Base-by-base conservation (phyloP, 2,329 filamentous ascomycete species). In the Microsporum audouinii region DNA sequence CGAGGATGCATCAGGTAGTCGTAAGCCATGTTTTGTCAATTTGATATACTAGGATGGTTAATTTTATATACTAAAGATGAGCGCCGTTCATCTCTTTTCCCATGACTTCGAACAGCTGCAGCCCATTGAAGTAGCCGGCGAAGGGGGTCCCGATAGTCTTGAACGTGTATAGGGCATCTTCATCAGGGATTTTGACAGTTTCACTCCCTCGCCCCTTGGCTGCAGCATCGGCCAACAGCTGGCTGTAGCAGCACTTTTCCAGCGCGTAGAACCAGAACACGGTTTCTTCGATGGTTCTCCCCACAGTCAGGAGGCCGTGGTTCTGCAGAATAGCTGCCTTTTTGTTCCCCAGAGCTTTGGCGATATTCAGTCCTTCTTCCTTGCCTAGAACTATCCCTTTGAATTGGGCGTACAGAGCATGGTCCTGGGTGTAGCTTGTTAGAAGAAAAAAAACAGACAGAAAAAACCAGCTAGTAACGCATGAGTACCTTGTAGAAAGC, bases 51-150 rank as follows among this genome's bases (percentile, higher is more conserved):
- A n/a, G 14, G n/a, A 43, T 31, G 10, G 10, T 51, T 14, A 31
- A 49, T 12, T 31, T 12, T 49, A 49, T 6, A 66, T 71, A 79
- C 63, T 78, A 68, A 65, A 84, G 67, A 69, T 84, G 84, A 8
- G 80, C 80, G 1, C 80, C 81, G 27, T 75, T 75, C 2, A 79
- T 82, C 73, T 86, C 82, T 69, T 80, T 80, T 67, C 85, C 80
- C 64, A 87, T 82, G 45, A 88, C 73, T 75, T 89, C 86, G 74
- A 90, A 90, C 64, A 86, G 66, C 14, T 87, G 87, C 75, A 85
- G 85, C 4, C 84, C 87, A 66, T 80, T 84, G 69, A 90, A 91
- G 78, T 82, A 89, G 0, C 87, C 87, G 0, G 83, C 84, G 38
- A 71, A 68, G 14, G 81, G 77, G 0, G 77, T 81, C 0, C 88